Percentiles rank a stretch among this genome's conserved stretches.
Conservation (phyloP, 2,329 filamentous ascomycete genomes). For the Fusarium staphyleae region DNA sequence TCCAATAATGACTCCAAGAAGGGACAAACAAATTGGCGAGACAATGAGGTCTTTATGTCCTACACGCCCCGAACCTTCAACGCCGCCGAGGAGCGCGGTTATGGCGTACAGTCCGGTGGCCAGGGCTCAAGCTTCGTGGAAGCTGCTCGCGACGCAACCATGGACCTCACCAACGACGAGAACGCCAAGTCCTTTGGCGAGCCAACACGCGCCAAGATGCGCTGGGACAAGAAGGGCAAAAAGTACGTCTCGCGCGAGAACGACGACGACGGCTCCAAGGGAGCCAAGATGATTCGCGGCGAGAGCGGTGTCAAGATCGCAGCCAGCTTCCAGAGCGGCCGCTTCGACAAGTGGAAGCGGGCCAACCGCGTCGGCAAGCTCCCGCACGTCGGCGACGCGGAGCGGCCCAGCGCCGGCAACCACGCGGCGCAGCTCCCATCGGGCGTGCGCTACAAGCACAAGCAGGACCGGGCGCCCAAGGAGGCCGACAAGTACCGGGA, state of each 20-base stretch:
- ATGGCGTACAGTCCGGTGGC: slow-evolving; percentile 87
- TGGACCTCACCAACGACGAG: slow-evolving; percentile 94
- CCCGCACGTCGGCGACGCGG: slow-evolving; percentile 83
- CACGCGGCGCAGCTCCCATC: slow-evolving; percentile 40
- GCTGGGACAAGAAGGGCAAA: slow-evolving; percentile 96
- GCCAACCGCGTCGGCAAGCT: slow-evolving; percentile 80
- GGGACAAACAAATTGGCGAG: slow-evolving; percentile 73
- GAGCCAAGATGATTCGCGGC: slow-evolving; percentile 76
- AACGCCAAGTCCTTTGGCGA: slow-evolving; percentile 79
- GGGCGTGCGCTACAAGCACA: slow-evolving; percentile 77
- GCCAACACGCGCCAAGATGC: slow-evolving; percentile 76
- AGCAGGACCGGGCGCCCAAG: slow-evolving; percentile 87
- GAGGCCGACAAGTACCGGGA: slow-evolving; percentile 90
- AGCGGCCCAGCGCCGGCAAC: slow-evolving; percentile 54
- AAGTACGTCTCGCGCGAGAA: slow-evolving; percentile 94
- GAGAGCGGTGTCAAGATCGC: slow-evolving; percentile 97
- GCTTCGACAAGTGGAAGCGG: slow-evolving; percentile 92
- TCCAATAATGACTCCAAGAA: slow-evolving; percentile 63
- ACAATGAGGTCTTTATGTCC: slow-evolving; percentile 94
- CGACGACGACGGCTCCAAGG: slow-evolving; percentile 89
- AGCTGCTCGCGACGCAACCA: slow-evolving; percentile 83
- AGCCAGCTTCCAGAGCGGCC: slow-evolving; percentile 88
- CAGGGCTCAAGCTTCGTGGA: slow-evolving; percentile 82
- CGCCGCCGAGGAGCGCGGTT: slow-evolving; percentile 86
- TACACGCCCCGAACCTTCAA: slow-evolving; percentile 86